A percentile compares a stretch with the other conserved stretches of the same genome.
These are phyloP conservation scores for Teratosphaeria zuluensis DNA, from an alignment of 2,329 filamentous ascomycete genomes.

Conservation along the genomic window DNA sequence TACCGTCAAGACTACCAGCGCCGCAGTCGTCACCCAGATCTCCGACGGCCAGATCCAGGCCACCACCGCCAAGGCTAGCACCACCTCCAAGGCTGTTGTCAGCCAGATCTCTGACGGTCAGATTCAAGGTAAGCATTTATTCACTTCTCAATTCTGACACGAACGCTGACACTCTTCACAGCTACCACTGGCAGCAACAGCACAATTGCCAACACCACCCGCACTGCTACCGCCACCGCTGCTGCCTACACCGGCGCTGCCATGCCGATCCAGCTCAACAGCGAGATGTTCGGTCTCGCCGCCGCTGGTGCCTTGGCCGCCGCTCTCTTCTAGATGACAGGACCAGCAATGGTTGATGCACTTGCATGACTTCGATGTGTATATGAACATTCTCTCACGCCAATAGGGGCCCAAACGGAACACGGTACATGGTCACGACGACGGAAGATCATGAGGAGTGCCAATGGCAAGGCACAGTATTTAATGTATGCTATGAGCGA, in stretches of 20 bases:
- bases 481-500: constrained; percentile 1
- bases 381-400: constrained; percentile 14
- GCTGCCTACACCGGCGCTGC: constrained; percentile 25
- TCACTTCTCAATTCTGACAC: not conserved
- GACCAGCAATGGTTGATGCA: constrained; percentile 7
- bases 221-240: constrained; percentile 2
- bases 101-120: constrained; percentile 20
- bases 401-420: not conserved
- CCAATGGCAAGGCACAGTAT: not conserved
- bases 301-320: constrained; percentile 20
- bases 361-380: constrained; percentile 17
- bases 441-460: not conserved
- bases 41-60: constrained; percentile 17
- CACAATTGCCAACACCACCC: constrained; percentile 2
- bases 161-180: not conserved
- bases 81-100: constrained; percentile 10
- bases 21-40: constrained; percentile 9
- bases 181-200: constrained; percentile 8
- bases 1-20: constrained; percentile 5
- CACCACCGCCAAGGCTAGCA: constrained; percentile 6
- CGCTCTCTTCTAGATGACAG: constrained; percentile 18
- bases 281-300: constrained; percentile 20
- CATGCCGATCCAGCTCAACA: constrained; percentile 12
- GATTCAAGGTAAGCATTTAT: constrained; percentile 6
- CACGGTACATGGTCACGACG: not conserved